Evolutionary conservation across 1,139 yeast species (phyloP).

Genomic region (Taiozyma sp.): DNA sequence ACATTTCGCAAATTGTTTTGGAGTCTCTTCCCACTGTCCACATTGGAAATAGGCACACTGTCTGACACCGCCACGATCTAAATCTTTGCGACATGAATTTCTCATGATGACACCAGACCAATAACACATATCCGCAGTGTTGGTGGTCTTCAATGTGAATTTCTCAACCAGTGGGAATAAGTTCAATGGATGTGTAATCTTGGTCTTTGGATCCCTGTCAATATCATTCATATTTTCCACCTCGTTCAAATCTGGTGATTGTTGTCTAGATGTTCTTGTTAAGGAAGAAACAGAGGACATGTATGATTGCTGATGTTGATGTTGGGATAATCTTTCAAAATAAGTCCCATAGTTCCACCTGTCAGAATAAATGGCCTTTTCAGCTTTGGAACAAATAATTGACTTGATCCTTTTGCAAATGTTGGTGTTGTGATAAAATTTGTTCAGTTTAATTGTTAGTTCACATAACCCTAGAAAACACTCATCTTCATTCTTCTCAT

Average conservation of each 20-base stretch:
- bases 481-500: slow-evolving; percentile 12
- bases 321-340: slow-evolving; percentile 23
- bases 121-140: slow-evolving; percentile 74
- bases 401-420: slow-evolving; percentile 9
- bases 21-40: slow-evolving; percentile 92
- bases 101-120: slow-evolving; percentile 98
- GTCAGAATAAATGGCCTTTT: slow-evolving; percentile 27
- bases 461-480: slow-evolving; percentile 12
- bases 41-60: slow-evolving; percentile 94
- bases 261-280: not conserved
- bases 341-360: slow-evolving; percentile 60
- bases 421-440: slow-evolving; percentile 14
- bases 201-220: not conserved
- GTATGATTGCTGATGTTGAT: not conserved
- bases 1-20: slow-evolving; percentile 92
- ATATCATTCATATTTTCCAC: not conserved
- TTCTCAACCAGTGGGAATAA: slow-evolving; percentile 89
- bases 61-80: slow-evolving; percentile 79
- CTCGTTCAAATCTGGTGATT: not conserved
- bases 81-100: slow-evolving; percentile 90
- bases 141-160: slow-evolving; percentile 68
- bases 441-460: slow-evolving; percentile 15
- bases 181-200: slow-evolving; percentile 41
- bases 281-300: not conserved
- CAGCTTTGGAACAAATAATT: slow-evolving; percentile 16